These are phyloP conservation scores for Verruconis gallopava DNA, from an alignment of 2,329 filamentous ascomycete species.

Conservation along the genomic window DNA sequence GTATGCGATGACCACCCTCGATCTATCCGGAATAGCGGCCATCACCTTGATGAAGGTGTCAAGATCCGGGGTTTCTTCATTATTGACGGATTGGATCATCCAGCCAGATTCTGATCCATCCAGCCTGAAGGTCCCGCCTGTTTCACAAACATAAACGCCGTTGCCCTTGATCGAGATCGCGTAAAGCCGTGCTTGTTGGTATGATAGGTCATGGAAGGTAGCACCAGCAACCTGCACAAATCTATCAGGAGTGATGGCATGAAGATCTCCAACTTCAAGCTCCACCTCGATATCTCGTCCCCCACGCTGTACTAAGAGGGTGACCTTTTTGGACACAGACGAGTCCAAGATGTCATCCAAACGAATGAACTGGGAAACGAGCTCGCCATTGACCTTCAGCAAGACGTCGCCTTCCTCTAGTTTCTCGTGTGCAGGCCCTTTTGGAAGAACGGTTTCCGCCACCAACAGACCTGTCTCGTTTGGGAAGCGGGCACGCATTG, in stretches of 20 bases:
- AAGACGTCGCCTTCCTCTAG: slow-evolving; percentile 91
- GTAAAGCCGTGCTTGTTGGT: slow-evolving; percentile 93
- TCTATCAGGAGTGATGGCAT: slow-evolving; percentile 87
- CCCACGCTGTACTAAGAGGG: slow-evolving; percentile 73
- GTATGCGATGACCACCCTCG: slow-evolving; percentile 86
- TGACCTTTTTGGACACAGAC: slow-evolving; percentile 66
- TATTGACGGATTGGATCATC: slow-evolving; percentile 85
- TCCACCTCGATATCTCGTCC: slow-evolving; percentile 79
- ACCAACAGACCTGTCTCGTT: slow-evolving; percentile 95
- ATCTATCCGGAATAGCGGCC: slow-evolving; percentile 66
- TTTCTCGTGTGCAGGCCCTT: slow-evolving; percentile 75
- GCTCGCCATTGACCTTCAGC: slow-evolving; percentile 82
- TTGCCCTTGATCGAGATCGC: slow-evolving; percentile 66
- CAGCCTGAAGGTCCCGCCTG: slow-evolving; percentile 86
- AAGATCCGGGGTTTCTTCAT: slow-evolving; percentile 79
- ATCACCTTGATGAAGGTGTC: slow-evolving; percentile 84
- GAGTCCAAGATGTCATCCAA: slow-evolving; percentile 87
- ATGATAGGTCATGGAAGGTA: slow-evolving; percentile 91
- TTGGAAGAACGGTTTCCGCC: slow-evolving; percentile 84
- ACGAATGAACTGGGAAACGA: slow-evolving; percentile 84
- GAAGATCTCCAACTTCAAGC: slow-evolving; percentile 75
- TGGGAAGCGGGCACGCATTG: slow-evolving; percentile 70
- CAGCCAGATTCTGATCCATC: slow-evolving; percentile 85
- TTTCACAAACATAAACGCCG: slow-evolving; percentile 90
- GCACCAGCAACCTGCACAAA: slow-evolving; percentile 90